Evolutionary conservation across 192 early-diverging fungal genomes (phyloP).

Genomic region (Coemansia sp.): DNA sequence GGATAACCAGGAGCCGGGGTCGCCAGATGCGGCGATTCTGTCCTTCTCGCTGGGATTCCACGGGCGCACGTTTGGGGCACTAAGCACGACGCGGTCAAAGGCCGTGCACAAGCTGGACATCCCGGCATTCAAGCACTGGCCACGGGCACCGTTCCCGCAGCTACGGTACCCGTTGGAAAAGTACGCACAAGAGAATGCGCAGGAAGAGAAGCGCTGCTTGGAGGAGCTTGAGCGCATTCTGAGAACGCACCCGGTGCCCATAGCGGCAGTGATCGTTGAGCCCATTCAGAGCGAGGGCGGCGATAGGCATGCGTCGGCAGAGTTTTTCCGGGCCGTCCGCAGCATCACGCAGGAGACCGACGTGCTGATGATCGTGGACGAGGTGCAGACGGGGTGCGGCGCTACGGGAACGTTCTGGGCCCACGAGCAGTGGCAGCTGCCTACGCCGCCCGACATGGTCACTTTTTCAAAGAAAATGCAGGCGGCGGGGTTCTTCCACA

Average conservation of each 20-base stretch:
- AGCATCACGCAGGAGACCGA: constrained; percentile 56
- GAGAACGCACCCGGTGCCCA: constrained; percentile 45
- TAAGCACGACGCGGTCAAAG: constrained; percentile 66
- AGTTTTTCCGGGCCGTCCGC: constrained; percentile 64
- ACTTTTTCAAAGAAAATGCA: constrained; percentile 81
- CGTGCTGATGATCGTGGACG: constrained; percentile 73
- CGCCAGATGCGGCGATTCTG: constrained; percentile 65
- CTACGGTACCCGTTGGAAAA: constrained; percentile 66
- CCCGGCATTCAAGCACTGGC: constrained; percentile 65
- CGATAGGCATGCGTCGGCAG: constrained; percentile 61
- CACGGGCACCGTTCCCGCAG: constrained; percentile 61
- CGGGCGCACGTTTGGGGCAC: constrained; percentile 67
- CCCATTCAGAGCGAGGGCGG: constrained; percentile 75
- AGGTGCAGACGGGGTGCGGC: constrained; percentile 75
- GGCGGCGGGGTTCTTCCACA: constrained; percentile 69
- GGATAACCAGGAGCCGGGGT: constrained; percentile 63
- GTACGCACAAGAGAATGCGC: constrained; percentile 56
- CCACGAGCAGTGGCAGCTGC: constrained; percentile 68
- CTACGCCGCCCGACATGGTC: constrained; percentile 67
- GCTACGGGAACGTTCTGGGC: constrained; percentile 75
- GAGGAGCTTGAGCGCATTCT: constrained; percentile 55
- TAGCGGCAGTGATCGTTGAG: constrained; percentile 68
- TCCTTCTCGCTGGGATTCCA: constrained; percentile 66
- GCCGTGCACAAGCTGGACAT: constrained; percentile 74
- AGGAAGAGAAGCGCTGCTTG: constrained; percentile 60